Conservation (phyloP, 331 rosid genomes). For the Prunus yedoensis region DNA sequence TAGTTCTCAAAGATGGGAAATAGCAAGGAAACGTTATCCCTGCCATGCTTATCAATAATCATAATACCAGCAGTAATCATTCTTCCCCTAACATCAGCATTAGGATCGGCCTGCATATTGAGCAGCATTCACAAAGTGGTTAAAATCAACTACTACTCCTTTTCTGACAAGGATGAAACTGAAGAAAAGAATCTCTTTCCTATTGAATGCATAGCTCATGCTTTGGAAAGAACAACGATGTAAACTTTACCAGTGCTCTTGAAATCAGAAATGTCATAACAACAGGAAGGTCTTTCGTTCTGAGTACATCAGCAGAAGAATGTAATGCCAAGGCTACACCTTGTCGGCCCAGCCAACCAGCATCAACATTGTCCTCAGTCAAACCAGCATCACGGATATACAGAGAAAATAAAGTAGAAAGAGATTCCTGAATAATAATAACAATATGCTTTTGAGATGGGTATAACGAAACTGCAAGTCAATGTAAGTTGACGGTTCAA, state of each 20-base stretch:
- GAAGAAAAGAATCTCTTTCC: not conserved
- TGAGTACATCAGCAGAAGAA: conserved; percentile 90
- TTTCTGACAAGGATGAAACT: not conserved
- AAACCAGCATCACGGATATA: conserved; percentile 73
- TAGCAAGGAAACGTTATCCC: conserved; percentile 74
- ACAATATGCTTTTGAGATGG: not conserved
- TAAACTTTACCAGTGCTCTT: conserved; percentile 75
- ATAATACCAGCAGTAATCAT: conserved; percentile 94
- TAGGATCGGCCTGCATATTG: conserved; percentile 86
- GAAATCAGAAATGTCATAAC: conserved; percentile 94
- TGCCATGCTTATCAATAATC: conserved; percentile 95
- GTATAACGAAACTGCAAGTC: conserved; percentile 16
- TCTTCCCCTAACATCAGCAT: conserved; percentile 92
- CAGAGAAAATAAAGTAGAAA: conserved; percentile 80
- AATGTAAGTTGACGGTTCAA: conserved; percentile 9
- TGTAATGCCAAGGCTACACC: conserved; percentile 88
- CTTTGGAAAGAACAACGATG: not conserved
- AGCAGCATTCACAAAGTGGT: conserved; percentile 27
- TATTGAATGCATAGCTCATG: not conserved
- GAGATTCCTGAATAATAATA: conserved; percentile 69
- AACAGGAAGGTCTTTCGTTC: conserved; percentile 92
- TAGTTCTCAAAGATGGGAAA: conserved; percentile 96
- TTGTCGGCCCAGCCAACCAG: conserved; percentile 95
- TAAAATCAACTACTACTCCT: not conserved
- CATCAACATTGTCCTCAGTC: conserved; percentile 63